Percentiles rank a stretch among this genome's conserved stretches.
Conservation (phyloP, 768 basidiomycete species). For the Daedaleopsis nitida region DNA sequence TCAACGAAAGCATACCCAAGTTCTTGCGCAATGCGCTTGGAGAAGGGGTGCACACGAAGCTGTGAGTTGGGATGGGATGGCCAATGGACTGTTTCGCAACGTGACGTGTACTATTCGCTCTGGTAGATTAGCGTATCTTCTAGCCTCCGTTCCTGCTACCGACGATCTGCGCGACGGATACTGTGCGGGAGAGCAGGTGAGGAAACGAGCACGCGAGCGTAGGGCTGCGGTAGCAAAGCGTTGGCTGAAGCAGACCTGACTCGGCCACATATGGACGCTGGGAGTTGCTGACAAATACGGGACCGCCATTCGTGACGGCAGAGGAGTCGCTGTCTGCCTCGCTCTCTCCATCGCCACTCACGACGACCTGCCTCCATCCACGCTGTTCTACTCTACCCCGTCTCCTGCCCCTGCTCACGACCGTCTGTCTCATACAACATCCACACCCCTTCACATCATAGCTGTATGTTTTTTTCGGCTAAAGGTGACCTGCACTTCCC, state of each 20-base stretch:
- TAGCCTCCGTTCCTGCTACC: not conserved
- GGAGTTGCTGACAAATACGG: slow-evolving; percentile 21
- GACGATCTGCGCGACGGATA: not conserved
- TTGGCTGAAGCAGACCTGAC: slow-evolving; percentile 2
- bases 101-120: not conserved
- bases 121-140: not conserved
- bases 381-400: slow-evolving; percentile 1
- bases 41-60: slow-evolving; percentile 9
- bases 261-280: slow-evolving; percentile 8
- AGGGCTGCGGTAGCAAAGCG: not conserved
- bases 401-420: not conserved
- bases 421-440: not conserved
- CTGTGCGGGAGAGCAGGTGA: not conserved
- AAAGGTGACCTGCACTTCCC: not conserved
- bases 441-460: not conserved
- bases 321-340: slow-evolving; percentile 13
- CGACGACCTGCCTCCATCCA: slow-evolving; percentile 17
- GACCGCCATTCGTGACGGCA: slow-evolving; percentile 17
- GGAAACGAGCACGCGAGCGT: not conserved
- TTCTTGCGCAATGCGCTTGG: slow-evolving; percentile 1
- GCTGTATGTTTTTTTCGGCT: not conserved
- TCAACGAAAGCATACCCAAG: slow-evolving; percentile 39
- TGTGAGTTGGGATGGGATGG: slow-evolving; percentile 1
- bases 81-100: not conserved
- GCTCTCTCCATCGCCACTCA: slow-evolving; percentile 18